Evolutionary conservation across 441 rosid genomes (phyloP), one percentile per base, ranked within the genome.

Genomic region (Pelargonium citronellum): DNA sequence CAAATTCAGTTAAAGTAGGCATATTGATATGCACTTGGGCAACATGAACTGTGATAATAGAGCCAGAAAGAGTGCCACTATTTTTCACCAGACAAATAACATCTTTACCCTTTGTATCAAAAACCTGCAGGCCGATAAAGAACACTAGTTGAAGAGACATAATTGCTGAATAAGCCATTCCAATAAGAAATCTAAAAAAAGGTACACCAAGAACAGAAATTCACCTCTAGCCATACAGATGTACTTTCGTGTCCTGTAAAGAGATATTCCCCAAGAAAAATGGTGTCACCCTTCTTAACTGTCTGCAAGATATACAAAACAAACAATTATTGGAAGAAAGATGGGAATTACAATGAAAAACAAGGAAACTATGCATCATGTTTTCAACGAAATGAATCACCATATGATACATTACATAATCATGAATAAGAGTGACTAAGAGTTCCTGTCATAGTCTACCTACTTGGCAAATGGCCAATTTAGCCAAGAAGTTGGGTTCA

Each of bases 211-310:
- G n/a, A 3, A 53, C 37, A 20, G n/a, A 10, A 22, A 58, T 60
- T 67, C 63, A 71, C 78, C 74, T 75, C 78, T 1, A 75, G 71
- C 78, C 78, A 75, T 51, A 63, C 78, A 34, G 78, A 75, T 30
- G 78, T 37, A 16, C 68, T 67, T 49, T 75, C 78, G 2, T 75
- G 78, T 8, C 78, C 78, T 4, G 78, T 75, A 67, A 75, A 75
- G 68, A 75, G 78, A 67, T 75, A 74, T 68, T 75, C 71, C 19
- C 78, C 74, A 11, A 75, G 78, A 71, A 71, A 71, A 46, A 75
- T 39, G 2, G 74, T 71, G 66, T 75, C 78, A 7, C 78, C 78
- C 74, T 71, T 71, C 69, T 43, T 71, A 63, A 75, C 74, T 51
- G 71, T 67, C 78, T 75, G 75, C 74, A 71, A 7, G 24, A 7